Conservation (phyloP, 2,329 filamentous ascomycete genomes). For the Thermothelomyces thermophilus region DNA sequence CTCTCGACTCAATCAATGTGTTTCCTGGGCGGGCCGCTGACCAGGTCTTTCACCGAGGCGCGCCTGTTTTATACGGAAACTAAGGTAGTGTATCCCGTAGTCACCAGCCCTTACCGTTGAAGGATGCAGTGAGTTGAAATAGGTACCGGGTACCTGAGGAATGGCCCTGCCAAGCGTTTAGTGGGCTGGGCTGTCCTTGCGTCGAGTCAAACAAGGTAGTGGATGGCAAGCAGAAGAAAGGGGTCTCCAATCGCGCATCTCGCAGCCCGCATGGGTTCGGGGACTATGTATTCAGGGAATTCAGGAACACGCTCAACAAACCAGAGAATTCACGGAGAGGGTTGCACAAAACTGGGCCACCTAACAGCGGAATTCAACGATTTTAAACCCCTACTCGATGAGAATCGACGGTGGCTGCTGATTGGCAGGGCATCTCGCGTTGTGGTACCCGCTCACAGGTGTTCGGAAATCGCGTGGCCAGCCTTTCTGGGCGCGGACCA, state of each 20-base stretch:
- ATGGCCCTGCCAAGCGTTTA: too few species aligned
- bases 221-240: neutral
- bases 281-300: neutral
- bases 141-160: too few species aligned
- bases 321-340: neutral
- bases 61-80: too few species aligned
- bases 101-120: too few species aligned
- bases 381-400: neutral
- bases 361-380: slow-evolving; percentile 2
- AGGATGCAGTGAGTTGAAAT: too few species aligned
- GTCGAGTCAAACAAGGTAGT: neutral
- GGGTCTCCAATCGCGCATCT: neutral
- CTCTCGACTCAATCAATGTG: too few species aligned
- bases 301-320: neutral
- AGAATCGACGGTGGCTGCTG: neutral
- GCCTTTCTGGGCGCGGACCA: slow-evolving; percentile 5
- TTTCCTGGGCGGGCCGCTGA: too few species aligned
- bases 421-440: neutral
- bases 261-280: too few species aligned
- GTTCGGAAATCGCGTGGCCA: slow-evolving; percentile 1
- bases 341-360: neutral
- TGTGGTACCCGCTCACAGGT: slow-evolving; percentile 1
- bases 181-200: too few species aligned
- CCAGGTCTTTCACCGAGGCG: too few species aligned
- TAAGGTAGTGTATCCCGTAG: too few species aligned